phyloP scores from a whole-genome alignment of 2,329 filamentous ascomycete species.

The Cryphonectria nitschkei region DNA sequence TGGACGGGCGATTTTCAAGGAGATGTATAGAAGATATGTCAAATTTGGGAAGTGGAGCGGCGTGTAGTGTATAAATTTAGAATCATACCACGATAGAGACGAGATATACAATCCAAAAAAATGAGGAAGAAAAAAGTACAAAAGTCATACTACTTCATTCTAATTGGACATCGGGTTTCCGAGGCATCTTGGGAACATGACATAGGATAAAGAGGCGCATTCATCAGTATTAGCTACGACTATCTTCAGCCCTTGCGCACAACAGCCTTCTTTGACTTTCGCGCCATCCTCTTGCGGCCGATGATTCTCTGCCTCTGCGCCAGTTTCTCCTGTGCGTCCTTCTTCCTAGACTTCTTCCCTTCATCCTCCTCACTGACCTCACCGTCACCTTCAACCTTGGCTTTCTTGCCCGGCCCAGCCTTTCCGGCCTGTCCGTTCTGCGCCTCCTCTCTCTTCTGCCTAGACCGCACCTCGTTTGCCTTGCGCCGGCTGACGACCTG shows the following conservation, averaged over 20 bases:
- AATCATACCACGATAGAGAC: neutral
- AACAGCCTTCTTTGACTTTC: conserved; percentile 62
- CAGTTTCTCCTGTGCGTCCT: conserved; percentile 40
- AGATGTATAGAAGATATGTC: conserved; percentile 62
- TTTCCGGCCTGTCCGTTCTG: conserved; percentile 20
- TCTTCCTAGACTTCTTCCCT: conserved; percentile 29
- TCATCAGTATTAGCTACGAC: neutral
- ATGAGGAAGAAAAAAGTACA: too few species aligned
- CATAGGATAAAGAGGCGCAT: neutral
- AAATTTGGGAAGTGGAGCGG: conserved; percentile 69
- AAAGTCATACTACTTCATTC: neutral
- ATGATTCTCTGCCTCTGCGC: conserved; percentile 74
- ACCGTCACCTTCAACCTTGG: conserved; percentile 27
- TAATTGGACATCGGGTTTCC: neutral
- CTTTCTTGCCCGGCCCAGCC: conserved; percentile 31
- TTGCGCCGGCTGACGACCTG: conserved; percentile 86
- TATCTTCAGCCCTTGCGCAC: conserved; percentile 21
- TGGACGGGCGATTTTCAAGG: conserved; percentile 61
- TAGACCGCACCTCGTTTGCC: conserved; percentile 58
- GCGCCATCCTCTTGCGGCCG: conserved; percentile 78
- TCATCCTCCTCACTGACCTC: conserved; percentile 27
- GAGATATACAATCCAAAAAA: neutral
- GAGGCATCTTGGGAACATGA: conserved; percentile 4
- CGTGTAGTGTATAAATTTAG: conserved; percentile 53
- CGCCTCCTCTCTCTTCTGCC: conserved; percentile 34